Evolutionary conservation across 148 eudicot genomes (phyloP).

Genomic region (Rhododendron henanense): DNA sequence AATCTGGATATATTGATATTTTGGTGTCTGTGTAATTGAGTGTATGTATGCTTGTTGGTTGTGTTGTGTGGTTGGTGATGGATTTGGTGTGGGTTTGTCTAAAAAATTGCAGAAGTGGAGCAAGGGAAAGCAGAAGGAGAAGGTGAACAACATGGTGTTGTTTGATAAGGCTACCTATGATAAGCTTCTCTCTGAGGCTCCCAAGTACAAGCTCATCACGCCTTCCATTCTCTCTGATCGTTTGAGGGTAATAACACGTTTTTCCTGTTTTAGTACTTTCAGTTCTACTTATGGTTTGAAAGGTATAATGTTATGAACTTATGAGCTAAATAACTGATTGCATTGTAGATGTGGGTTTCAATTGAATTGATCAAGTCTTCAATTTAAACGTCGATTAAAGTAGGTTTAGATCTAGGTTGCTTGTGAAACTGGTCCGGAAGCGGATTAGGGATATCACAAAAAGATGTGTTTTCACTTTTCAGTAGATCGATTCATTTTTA

Average conservation of each 20-base stretch:
- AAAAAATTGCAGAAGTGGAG: conserved; percentile 72
- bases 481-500: not conserved
- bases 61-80: not conserved
- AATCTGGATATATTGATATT: not conserved
- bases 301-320: not conserved
- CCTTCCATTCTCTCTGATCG: conserved; percentile 87
- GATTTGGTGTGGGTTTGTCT: not conserved
- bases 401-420: not conserved
- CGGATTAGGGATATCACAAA: not conserved
- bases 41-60: not conserved
- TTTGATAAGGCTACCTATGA: conserved; percentile 85
- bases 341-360: not conserved
- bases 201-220: conserved; percentile 81
- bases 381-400: not conserved
- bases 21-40: not conserved
- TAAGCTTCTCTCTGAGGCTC: conserved; percentile 74
- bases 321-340: not conserved
- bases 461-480: not conserved
- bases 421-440: not conserved
- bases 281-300: not conserved
- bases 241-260: conserved; percentile 56
- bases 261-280: not conserved
- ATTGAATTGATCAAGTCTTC: not conserved
- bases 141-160: conserved; percentile 97
- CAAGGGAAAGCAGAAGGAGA: conserved; percentile 99